phyloP scores from a whole-genome alignment of 768 basidiomycete genomes.

The Leccinum subtestaceum region DNA sequence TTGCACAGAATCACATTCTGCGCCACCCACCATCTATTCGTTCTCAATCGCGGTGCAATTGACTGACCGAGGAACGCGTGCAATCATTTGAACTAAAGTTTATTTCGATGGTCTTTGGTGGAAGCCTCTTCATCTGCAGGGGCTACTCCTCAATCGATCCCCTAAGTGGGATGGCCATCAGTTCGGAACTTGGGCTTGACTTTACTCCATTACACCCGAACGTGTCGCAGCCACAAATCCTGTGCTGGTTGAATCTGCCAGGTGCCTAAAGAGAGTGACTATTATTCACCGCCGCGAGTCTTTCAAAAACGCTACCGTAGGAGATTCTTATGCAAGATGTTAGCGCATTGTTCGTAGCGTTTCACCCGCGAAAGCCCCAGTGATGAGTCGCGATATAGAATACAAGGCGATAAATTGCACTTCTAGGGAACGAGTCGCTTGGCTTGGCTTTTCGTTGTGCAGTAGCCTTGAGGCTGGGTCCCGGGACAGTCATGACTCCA shows the following conservation, averaged over 20 bases:
- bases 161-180: not conserved
- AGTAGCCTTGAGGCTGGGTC: not conserved
- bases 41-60: not conserved
- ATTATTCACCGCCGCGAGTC: too few relatives aligned
- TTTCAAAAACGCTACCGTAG: too few relatives aligned
- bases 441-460: not conserved
- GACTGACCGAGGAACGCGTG: not conserved
- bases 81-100: not conserved
- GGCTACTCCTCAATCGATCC: not conserved
- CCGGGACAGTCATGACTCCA: not conserved
- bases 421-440: not conserved
- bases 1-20: not conserved
- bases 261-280: too few relatives aligned
- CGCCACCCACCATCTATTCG: not conserved
- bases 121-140: not conserved
- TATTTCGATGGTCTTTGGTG: not conserved
- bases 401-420: not conserved
- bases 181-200: not conserved
- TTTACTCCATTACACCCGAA: too few relatives aligned
- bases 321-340: too few relatives aligned
- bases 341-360: too few relatives aligned
- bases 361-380: too few relatives aligned
- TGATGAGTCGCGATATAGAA: too few relatives aligned
- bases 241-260: too few relatives aligned
- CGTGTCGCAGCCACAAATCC: not conserved